These are phyloP conservation scores for Ziziphus jujuba DNA, from an alignment of 306 rosid genomes.

Conservation along the genomic window DNA sequence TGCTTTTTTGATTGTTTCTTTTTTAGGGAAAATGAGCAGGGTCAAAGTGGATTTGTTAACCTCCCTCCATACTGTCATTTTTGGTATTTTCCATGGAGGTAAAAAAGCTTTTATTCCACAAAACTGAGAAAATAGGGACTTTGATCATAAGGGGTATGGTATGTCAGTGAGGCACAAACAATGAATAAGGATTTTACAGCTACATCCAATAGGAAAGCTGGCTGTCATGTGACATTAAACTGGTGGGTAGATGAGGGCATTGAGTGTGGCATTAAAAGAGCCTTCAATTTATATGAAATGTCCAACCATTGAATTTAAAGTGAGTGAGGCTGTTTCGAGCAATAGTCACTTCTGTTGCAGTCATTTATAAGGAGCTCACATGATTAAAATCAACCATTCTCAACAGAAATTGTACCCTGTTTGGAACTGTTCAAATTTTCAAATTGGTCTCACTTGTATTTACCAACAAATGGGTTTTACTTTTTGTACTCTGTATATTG, in stretches of 20 bases:
- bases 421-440: too few relatives aligned
- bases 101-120: not conserved
- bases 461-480: too few relatives aligned
- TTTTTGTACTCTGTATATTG: too few relatives aligned
- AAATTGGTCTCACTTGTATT: too few relatives aligned
- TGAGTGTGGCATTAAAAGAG: constrained; percentile 33
- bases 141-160: not conserved
- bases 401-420: not conserved
- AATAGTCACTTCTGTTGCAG: not conserved
- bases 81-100: too few relatives aligned
- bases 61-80: too few relatives aligned
- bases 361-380: not conserved
- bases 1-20: too few relatives aligned
- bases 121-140: not conserved
- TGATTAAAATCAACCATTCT: not conserved
- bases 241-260: constrained; percentile 39
- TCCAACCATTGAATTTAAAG: constrained; percentile 31
- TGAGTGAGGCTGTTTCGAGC: not conserved
- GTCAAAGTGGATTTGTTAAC: too few relatives aligned
- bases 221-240: constrained; percentile 30
- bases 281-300: constrained; percentile 35
- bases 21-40: too few relatives aligned
- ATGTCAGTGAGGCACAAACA: not conserved
- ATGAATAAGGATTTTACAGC: constrained; percentile 22
- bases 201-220: constrained; percentile 36